phyloP scores from a whole-genome alignment of 2,329 filamentous ascomycete genomes.

The Xylaria sp. region DNA sequence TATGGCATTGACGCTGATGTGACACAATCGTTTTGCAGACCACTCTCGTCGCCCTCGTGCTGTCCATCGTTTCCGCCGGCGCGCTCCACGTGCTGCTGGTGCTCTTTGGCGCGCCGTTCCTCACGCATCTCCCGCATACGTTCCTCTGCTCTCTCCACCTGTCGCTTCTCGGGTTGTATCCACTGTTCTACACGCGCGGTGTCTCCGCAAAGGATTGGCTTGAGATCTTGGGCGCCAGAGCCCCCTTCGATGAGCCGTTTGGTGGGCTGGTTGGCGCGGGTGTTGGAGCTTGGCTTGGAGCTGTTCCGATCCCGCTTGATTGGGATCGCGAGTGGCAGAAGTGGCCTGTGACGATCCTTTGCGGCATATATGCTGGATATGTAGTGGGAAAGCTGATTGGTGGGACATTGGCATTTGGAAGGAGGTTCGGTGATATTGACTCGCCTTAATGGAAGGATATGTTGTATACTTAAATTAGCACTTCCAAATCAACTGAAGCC shows the following conservation, averaged over 20 bases:
- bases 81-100: slow-evolving; percentile 68
- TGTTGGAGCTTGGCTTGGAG: slow-evolving; percentile 88
- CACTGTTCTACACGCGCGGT: slow-evolving; percentile 85
- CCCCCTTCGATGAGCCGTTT: slow-evolving; percentile 82
- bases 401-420: slow-evolving; percentile 55
- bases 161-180: slow-evolving; percentile 76
- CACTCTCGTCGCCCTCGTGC: slow-evolving; percentile 70
- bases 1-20: neutral
- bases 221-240: slow-evolving; percentile 67
- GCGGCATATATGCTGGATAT: slow-evolving; percentile 81
- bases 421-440: slow-evolving; percentile 42
- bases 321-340: slow-evolving; percentile 99
- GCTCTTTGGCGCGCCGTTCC: slow-evolving; percentile 89
- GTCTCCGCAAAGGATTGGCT: slow-evolving; percentile 76
- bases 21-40: slow-evolving; percentile 58
- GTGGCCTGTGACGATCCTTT: slow-evolving; percentile 92
- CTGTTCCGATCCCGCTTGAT: slow-evolving; percentile 92
- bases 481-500: too few relatives aligned
- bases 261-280: slow-evolving; percentile 79
- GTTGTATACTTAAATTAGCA: neutral
- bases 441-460: slow-evolving; percentile 5
- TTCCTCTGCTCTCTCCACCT: slow-evolving; percentile 82
- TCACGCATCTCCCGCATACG: slow-evolving; percentile 80
- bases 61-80: slow-evolving; percentile 44
- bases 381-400: slow-evolving; percentile 70